Percentiles rank a stretch among this genome's conserved stretches.
Evolutionary conservation across 768 basidiomycete species (phyloP).

Genomic region (Auricularia auricula-judae): DNA sequence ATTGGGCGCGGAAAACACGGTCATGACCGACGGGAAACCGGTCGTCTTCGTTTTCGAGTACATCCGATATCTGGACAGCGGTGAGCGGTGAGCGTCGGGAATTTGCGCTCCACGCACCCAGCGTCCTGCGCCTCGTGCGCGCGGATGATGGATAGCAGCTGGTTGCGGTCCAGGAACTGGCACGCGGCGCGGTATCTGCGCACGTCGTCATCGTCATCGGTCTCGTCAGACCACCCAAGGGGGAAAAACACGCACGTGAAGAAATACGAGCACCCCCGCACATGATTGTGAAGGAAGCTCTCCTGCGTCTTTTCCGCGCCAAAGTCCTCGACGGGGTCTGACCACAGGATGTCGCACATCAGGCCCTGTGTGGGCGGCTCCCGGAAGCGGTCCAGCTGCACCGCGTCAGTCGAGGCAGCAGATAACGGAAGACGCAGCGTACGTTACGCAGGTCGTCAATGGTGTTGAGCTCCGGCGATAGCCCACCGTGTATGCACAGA

Average conservation of each 20-base stretch:
- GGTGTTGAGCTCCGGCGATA: constrained; percentile 36
- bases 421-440: constrained; percentile 7
- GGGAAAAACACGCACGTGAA: constrained; percentile 26
- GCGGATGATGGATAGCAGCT: constrained; percentile 35
- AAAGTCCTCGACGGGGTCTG: constrained; percentile 39
- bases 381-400: constrained; percentile 37
- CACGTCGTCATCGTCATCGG: neutral
- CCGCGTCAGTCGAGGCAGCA: constrained; percentile 1
- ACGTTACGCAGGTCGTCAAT: constrained; percentile 35
- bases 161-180: constrained; percentile 38
- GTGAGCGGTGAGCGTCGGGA: neutral
- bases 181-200: constrained; percentile 35
- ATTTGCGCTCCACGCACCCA: constrained; percentile 21
- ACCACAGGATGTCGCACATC: constrained; percentile 43
- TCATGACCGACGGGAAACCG: constrained; percentile 43
- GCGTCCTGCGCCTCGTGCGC: constrained; percentile 43
- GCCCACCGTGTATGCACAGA: constrained; percentile 39
- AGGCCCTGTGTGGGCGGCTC: constrained; percentile 38
- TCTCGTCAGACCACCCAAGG: too few species aligned
- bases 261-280: constrained; percentile 41
- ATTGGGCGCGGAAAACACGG: constrained; percentile 39
- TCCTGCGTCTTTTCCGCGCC: constrained; percentile 32
- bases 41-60: constrained; percentile 40
- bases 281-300: constrained; percentile 38
- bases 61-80: constrained; percentile 28